These are phyloP conservation scores for Scytalidium sp. DNA, from an alignment of 2,329 filamentous ascomycete genomes.

Conservation along the genomic window DNA sequence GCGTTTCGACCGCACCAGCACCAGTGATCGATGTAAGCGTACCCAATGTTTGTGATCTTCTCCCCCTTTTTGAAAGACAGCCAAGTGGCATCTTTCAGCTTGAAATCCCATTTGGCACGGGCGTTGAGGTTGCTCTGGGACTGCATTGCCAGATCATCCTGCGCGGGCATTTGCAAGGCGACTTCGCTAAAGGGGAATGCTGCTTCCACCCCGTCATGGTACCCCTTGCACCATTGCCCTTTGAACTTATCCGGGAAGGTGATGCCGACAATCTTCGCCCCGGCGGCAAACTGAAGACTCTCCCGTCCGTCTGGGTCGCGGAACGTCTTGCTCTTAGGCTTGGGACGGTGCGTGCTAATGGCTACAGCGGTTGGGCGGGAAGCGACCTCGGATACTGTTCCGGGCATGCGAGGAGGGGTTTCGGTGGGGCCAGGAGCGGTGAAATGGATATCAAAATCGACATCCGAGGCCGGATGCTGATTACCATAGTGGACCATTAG, in stretches of 20 bases:
- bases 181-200: slow-evolving; percentile 23
- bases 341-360: slow-evolving; percentile 20
- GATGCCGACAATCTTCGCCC: slow-evolving; percentile 26
- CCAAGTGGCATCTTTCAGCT: slow-evolving; percentile 26
- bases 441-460: slow-evolving; percentile 30
- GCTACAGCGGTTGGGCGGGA: slow-evolving; percentile 21
- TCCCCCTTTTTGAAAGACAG: slow-evolving; percentile 27
- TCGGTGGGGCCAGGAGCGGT: slow-evolving; percentile 12
- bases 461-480: slow-evolving; percentile 13
- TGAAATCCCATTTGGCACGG: slow-evolving; percentile 28
- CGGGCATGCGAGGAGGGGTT: slow-evolving; percentile 15
- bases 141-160: slow-evolving; percentile 24
- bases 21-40: slow-evolving; percentile 25
- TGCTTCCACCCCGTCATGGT: slow-evolving; percentile 26
- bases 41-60: slow-evolving; percentile 23
- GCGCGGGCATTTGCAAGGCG: slow-evolving; percentile 18
- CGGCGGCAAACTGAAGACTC: slow-evolving; percentile 24
- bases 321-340: slow-evolving; percentile 11
- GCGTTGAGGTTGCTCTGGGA: slow-evolving; percentile 18
- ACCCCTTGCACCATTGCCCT: slow-evolving; percentile 26
- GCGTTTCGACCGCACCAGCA: slow-evolving; percentile 25
- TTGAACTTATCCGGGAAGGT: slow-evolving; percentile 24
- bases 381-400: slow-evolving; percentile 21
- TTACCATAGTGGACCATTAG: slow-evolving; percentile 23
- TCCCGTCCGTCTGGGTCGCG: slow-evolving; percentile 23